These are phyloP conservation scores for Eucalyptus pauciflora DNA, from an alignment of 345 rosid species.

Conservation along the genomic window DNA sequence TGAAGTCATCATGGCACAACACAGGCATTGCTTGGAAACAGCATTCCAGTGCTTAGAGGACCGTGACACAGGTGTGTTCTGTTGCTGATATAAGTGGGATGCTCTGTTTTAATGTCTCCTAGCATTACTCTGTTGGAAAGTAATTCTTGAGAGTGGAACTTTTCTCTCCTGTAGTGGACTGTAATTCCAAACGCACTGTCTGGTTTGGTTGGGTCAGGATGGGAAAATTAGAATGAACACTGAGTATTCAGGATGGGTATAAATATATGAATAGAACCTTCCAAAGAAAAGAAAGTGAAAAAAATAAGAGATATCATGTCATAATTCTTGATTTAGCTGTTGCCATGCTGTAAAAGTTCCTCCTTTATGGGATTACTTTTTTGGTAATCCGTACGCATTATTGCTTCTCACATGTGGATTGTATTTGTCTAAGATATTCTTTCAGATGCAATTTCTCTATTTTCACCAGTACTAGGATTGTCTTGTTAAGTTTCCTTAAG, in stretches of 20 bases:
- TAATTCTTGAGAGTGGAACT: not conserved
- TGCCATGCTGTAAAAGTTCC: not conserved
- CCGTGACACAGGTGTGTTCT: conserved; percentile 47
- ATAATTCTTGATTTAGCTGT: not conserved
- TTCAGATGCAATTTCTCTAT: not conserved
- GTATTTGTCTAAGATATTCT: not conserved
- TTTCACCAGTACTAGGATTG: not conserved
- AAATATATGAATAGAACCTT: not conserved
- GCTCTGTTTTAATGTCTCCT: not conserved
- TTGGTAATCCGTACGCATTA: not conserved
- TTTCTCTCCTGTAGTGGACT: not conserved
- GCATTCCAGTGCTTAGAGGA: conserved; percentile 90
- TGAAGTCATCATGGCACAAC: conserved; percentile 87
- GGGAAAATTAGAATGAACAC: not conserved
- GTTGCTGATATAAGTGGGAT: not conserved
- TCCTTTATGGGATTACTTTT: not conserved
- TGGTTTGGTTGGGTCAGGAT: not conserved
- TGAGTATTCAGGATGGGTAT: not conserved
- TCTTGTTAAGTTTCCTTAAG: not conserved
- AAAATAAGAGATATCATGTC: not conserved
- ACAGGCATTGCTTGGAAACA: conserved; percentile 97
- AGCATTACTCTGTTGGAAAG: not conserved
- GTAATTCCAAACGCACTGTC: not conserved
- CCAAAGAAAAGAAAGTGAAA: not conserved
- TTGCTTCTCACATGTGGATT: not conserved